Base-by-base conservation (phyloP, 163 green algal genomes). In the Chlorella variabilis region DNA sequence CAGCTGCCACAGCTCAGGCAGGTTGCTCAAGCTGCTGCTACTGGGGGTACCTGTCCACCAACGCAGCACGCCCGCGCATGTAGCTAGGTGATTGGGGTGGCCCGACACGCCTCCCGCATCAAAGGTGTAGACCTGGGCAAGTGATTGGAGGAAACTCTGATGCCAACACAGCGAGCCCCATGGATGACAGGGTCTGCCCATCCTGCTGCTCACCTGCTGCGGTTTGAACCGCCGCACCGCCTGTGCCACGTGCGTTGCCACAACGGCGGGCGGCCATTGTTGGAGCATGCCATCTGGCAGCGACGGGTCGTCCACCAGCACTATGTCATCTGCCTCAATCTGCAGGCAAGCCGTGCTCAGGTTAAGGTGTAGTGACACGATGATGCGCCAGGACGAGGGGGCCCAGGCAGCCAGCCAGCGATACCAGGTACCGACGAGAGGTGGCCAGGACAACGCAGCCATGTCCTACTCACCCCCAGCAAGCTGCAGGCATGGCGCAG, bases 101-200 rank as follows among this genome's bases (percentile, higher is more conserved):
- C 92, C 90, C 0, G 93, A 95, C 3, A 97, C 88, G 17, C 93
- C 93, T n/a, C 85, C 42, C 0, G 34, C 68, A 71, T 97, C 93
- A 84, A 97, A 97, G 3, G 93, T 96, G 21, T 96, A 54, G 3
- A 97, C 81, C 89, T 96, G 86, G 61, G 54, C 41, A 13, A 38
- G 8, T 74, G 27, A 38, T 1, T 15, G 63, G 11, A 4, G 15
- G 4, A 9, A 5, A 71, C 8, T 34, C 33, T 18, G 9, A 13
- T 70, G 65, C 39, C 36, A 21, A 51, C 63, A 18, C 65, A 54
- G 45, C 45, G 45, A 54, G 45, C 45, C 11, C 45, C 15, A 15
- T n/a, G n/a, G n/a, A n/a, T n/a, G 45, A 54, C 15, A 54, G 11
- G 45, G 11, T 54, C 45, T 54, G 45, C 45, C 15, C 45, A 54